These are phyloP conservation scores for Syzygium syzygioides DNA, from an alignment of 441 rosid species.

Conservation along the genomic window DNA sequence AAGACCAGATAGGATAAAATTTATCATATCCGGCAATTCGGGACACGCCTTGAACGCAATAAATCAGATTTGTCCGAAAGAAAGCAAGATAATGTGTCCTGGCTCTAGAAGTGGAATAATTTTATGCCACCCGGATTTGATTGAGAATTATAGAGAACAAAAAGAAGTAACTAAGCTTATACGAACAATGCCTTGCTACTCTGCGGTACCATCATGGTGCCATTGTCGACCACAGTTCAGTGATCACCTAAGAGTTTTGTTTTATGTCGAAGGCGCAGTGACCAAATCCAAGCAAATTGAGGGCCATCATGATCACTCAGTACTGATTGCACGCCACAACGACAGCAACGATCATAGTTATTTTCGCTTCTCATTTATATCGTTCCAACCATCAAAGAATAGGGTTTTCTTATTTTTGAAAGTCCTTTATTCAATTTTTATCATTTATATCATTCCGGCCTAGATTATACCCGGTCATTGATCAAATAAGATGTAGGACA, in stretches of 20 bases:
- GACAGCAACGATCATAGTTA: accelerated
- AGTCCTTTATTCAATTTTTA: background rate
- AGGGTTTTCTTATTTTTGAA: background rate
- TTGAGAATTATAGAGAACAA: background rate
- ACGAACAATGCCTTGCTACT: background rate
- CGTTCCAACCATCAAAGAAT: background rate
- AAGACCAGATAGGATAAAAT: background rate
- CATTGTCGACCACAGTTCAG: background rate
- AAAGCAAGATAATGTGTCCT: background rate
- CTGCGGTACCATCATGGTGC: background rate
- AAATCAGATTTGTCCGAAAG: background rate
- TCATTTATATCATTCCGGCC: background rate
- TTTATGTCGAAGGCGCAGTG: background rate
- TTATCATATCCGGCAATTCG: background rate
- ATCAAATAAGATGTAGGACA: background rate
- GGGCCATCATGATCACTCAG: background rate
- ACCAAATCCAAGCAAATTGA: background rate
- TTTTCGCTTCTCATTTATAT: background rate
- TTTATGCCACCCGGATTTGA: too few species aligned
- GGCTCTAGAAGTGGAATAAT: too few species aligned
- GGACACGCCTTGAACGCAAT: accelerated
- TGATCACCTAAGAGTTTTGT: background rate
- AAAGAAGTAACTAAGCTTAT: background rate
- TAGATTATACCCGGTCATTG: background rate
- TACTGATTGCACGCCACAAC: background rate